Evolutionary conservation across 345 rosid species (phyloP).

Genomic region (Salix suchowensis): DNA sequence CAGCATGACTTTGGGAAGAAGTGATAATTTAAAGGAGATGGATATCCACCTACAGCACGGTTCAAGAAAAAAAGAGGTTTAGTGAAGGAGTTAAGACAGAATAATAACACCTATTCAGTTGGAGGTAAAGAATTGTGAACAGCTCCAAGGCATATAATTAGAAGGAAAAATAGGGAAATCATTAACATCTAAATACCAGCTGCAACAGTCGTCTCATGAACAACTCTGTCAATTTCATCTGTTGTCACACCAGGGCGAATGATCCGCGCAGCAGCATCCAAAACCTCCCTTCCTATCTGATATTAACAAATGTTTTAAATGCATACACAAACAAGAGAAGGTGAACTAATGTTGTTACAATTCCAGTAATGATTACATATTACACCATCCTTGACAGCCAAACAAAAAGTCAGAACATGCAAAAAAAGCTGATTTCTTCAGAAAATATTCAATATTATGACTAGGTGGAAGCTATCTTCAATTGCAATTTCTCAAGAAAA

Average conservation of each 20-base stretch:
- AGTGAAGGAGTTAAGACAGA: not conserved
- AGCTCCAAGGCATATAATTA: not conserved
- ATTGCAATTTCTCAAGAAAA: no score
- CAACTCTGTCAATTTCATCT: conserved; percentile 91
- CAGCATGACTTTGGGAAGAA: conserved; percentile 99
- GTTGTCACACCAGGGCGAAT: conserved; percentile 88
- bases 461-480: no score
- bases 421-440: no score
- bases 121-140: no score
- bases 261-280: conserved; percentile 83
- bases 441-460: no score
- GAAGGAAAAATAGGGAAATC: not conserved
- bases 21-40: conserved; percentile 93
- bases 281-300: conserved; percentile 80
- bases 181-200: conserved; percentile 46
- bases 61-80: not conserved
- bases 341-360: no score
- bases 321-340: not conserved
- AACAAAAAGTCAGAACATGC: no score
- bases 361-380: no score
- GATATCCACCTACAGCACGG: conserved; percentile 73
- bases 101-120: no score
- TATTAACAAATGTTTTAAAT: not conserved
- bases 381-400: no score
- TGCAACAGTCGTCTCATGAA: conserved; percentile 81